phyloP scores from a whole-genome alignment of 345 rosid genomes.

The Salix udensis region DNA sequence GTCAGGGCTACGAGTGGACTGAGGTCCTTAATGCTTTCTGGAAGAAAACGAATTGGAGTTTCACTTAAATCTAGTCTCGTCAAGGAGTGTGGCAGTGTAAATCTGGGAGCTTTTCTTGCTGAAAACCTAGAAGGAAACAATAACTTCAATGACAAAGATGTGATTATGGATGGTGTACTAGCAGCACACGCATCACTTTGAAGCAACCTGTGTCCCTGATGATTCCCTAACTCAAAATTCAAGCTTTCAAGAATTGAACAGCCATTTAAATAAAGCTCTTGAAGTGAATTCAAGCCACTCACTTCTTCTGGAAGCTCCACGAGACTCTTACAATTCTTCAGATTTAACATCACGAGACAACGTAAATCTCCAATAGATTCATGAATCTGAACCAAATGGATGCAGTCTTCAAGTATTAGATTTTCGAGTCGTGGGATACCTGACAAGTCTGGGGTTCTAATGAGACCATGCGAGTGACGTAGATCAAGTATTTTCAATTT shows the following conservation, averaged over 20 bases:
- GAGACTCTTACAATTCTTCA: background rate
- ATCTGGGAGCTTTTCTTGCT: too few relatives aligned
- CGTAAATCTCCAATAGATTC: background rate
- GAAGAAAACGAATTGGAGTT: too few relatives aligned
- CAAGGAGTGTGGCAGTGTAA: too few relatives aligned
- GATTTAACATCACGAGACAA: background rate
- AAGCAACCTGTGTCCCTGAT: too few relatives aligned
- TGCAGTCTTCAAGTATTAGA: background rate
- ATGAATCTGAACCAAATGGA: background rate
- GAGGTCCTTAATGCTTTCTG: too few relatives aligned
- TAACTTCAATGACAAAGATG: too few relatives aligned
- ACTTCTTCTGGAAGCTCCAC: background rate
- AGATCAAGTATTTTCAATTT: background rate
- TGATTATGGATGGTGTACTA: too few relatives aligned
- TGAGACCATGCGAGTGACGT: background rate
- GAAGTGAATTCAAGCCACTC: background rate
- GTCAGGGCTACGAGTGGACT: too few relatives aligned
- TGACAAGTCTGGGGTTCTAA: background rate
- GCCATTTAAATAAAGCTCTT: background rate
- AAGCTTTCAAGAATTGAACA: background rate
- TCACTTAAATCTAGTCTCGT: too few relatives aligned
- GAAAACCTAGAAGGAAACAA: too few relatives aligned
- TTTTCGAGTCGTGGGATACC: constrained; percentile 2
- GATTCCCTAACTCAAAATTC: background rate
- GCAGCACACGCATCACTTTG: too few relatives aligned